Conservation (phyloP, 805 yeast genomes). For the Saccharomycopsis lassenensis region DNA sequence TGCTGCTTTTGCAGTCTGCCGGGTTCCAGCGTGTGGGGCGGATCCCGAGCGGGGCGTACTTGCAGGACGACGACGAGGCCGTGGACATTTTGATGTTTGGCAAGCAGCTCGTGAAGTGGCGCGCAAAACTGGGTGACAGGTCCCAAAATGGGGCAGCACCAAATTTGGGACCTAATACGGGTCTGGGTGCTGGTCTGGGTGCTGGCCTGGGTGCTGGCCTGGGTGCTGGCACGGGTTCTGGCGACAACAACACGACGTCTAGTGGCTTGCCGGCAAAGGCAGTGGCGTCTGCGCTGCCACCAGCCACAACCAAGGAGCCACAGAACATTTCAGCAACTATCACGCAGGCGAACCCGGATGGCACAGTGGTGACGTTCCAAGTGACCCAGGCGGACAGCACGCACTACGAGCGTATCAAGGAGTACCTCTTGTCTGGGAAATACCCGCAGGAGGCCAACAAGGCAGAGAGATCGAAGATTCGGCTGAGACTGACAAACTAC, state of each 20-base stretch:
- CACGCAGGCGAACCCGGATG: slow-evolving; percentile 8
- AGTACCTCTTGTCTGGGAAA: slow-evolving; percentile 70
- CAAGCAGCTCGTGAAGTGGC: slow-evolving; percentile 63
- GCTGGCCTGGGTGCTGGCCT: not conserved
- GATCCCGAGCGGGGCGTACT: slow-evolving; percentile 76
- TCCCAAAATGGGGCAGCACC: too few relatives aligned
- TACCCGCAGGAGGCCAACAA: slow-evolving; percentile 80
- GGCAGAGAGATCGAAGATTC: slow-evolving; percentile 75
- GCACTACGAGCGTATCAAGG: slow-evolving; percentile 66
- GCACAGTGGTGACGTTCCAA: slow-evolving; percentile 1
- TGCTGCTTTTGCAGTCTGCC: slow-evolving; percentile 64
- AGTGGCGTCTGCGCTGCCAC: too few relatives aligned
- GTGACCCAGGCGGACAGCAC: slow-evolving; percentile 3
- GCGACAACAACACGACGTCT: not conserved
- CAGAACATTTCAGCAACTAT: slow-evolving; percentile 2
- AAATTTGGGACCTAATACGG: too few relatives aligned
- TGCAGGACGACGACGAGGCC: slow-evolving; percentile 74
- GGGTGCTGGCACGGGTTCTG: not conserved
- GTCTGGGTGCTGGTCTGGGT: not conserved
- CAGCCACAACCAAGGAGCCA: too few relatives aligned
- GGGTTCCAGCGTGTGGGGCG: slow-evolving; percentile 73
- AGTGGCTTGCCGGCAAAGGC: too few relatives aligned
- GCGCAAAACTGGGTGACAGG: too few relatives aligned
- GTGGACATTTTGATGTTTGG: slow-evolving; percentile 86
- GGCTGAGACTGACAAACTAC: slow-evolving; percentile 75